Conservation (phyloP, 1,139 yeast genomes). For the Yamadazyma songkhlaensis region DNA sequence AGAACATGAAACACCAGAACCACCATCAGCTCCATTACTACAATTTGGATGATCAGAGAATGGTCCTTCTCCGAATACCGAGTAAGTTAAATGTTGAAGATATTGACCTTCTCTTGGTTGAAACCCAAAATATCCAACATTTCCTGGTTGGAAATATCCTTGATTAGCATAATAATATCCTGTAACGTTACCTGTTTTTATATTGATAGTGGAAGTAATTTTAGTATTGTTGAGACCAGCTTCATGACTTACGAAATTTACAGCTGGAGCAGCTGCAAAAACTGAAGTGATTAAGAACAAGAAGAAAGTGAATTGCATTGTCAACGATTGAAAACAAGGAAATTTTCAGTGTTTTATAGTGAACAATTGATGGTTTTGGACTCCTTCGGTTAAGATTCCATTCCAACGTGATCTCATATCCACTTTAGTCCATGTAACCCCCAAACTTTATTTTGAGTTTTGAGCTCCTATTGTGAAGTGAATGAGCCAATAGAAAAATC, state of each 20-base stretch:
- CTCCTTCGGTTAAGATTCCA: too few relatives aligned
- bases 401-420: too few relatives aligned
- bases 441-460: too few relatives aligned
- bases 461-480: too few relatives aligned
- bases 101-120: conserved; percentile 5
- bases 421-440: too few relatives aligned
- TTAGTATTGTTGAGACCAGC: neutral
- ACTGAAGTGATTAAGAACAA: neutral
- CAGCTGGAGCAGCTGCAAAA: neutral
- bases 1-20: conserved; percentile 11
- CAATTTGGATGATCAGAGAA: conserved; percentile 6
- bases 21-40: conserved; percentile 11
- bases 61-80: conserved; percentile 9
- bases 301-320: neutral
- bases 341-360: too few relatives aligned
- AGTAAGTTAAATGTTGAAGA: conserved; percentile 3
- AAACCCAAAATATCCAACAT: conserved; percentile 4
- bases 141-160: neutral
- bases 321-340: too few relatives aligned
- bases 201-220: neutral
- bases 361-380: too few relatives aligned
- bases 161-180: conserved; percentile 5
- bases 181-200: conserved; percentile 4
- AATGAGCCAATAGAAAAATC: too few relatives aligned
- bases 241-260: neutral